Evolutionary conservation across 106 monocot genomes (phyloP), one percentile per base, ranked within the genome.

Genomic region (Narthecium ossifragum): DNA sequence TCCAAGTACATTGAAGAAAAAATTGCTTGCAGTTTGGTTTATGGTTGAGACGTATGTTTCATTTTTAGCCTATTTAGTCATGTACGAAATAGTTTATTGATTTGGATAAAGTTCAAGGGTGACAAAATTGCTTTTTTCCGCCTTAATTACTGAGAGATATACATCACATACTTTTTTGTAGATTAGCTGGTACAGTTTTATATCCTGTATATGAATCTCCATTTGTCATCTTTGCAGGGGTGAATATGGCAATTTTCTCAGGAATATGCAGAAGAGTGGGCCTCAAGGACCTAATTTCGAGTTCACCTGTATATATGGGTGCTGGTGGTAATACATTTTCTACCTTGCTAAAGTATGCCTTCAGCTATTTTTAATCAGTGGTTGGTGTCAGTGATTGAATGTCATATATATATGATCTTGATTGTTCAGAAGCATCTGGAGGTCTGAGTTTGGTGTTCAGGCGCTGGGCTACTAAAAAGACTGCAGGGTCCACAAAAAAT

Each of bases 401-500:
- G 4, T 47, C 1, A 4, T 61, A 31, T 18, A 15, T 34, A 2
- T 38, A 17, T 51, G 28, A 3, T 20, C 24, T 26, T 63, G 17
- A 10, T 62, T n/a, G n/a, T 70, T 63, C 78, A 96, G 94, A 96
- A 58, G 69, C 67, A 37, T 75, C 81, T 34, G 90, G 83, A 36
- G 94, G 96, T 34, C 47, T 76, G 48, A 74, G 65, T 62, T 53
- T 96, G 70, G 36, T 90, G 12, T 86, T 96, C 50, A 80, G 66
- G 69, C 76, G 96, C 7, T 96, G 96, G 96, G 96, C 90, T 58
- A 90, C 96, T 8, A 96, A 96, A 68, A 96, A 90, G 59, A 72
- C 77, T 50, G 90, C 86, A 34, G 96, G 96, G 15, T 90, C 86
- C 22, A 86, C 90, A 1, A 86, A 90, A 68, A 96, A 90, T 53